Conservation (phyloP, 2,329 filamentous ascomycete genomes). For the Fusarium drepaniforme region DNA sequence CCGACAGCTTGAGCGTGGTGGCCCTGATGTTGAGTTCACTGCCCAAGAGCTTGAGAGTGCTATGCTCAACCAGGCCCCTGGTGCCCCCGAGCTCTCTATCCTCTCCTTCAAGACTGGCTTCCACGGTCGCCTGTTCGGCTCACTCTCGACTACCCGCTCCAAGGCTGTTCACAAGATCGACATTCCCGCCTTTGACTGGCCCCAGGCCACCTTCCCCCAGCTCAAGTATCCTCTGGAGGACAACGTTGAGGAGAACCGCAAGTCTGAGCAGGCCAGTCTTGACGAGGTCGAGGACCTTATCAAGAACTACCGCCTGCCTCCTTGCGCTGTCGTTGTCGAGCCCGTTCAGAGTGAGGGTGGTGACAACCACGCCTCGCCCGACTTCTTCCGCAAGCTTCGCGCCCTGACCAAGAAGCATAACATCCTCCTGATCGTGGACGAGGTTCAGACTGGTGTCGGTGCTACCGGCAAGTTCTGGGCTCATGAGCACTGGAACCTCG, state of each 20-base stretch:
- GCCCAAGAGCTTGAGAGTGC: constrained; percentile 77
- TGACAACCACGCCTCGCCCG: constrained; percentile 91
- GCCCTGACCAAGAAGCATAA: constrained; percentile 82
- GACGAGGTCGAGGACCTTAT: constrained; percentile 88
- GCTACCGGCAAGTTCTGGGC: constrained; percentile 97
- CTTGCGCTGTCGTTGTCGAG: constrained; percentile 87
- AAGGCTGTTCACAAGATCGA: constrained; percentile 97
- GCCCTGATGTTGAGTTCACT: constrained; percentile 82
- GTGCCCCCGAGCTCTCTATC: constrained; percentile 83
- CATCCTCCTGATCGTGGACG: constrained; percentile 90
- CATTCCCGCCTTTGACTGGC: constrained; percentile 96
- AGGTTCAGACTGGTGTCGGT: constrained; percentile 93
- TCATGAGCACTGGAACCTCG: constrained; percentile 92
- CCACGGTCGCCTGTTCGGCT: constrained; percentile 91
- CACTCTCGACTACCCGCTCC: constrained; percentile 87
- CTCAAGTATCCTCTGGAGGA: constrained; percentile 90
- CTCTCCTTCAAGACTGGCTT: constrained; percentile 90
- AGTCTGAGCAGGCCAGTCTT: constrained; percentile 83
- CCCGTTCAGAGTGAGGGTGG: constrained; percentile 95
- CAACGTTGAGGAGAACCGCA: constrained; percentile 83
- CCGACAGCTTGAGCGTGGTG: constrained; percentile 84
- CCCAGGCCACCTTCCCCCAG: constrained; percentile 85
- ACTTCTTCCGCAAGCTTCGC: constrained; percentile 88
- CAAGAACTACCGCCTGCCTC: constrained; percentile 81
- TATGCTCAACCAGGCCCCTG: constrained; percentile 86